Conservation (phyloP, 2,329 filamentous ascomycete species). For the Penicillium psychrosexuale region DNA sequence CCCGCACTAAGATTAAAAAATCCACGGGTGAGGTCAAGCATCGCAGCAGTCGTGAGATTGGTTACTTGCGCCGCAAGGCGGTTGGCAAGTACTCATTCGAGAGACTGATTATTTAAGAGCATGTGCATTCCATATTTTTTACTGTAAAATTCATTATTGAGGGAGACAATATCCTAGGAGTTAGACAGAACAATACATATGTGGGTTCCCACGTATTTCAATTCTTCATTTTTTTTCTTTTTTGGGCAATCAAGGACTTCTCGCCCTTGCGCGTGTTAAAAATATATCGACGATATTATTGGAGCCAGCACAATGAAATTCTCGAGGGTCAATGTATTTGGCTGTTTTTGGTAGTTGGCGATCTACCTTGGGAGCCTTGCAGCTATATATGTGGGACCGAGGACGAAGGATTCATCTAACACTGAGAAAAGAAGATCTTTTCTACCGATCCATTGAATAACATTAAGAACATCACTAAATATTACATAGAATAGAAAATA, state of each 20-base stretch:
- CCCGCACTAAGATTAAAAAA: conserved; percentile 52
- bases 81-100: conserved; percentile 82
- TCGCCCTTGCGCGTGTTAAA: neutral
- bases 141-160: conserved; percentile 18
- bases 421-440: neutral
- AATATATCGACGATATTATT: neutral
- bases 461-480: neutral
- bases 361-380: conserved; percentile 1
- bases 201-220: neutral
- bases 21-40: conserved; percentile 67
- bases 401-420: too few species aligned
- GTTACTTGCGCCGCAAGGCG: conserved; percentile 72
- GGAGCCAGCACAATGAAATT: too few species aligned
- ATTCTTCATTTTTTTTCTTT: neutral
- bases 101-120: conserved; percentile 61
- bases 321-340: neutral
- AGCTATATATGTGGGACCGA: conserved; percentile 6
- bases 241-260: neutral
- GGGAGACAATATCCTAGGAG: conserved; percentile 21
- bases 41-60: conserved; percentile 69
- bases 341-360: neutral
- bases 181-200: conserved; percentile 14
- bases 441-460: neutral
- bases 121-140: conserved; percentile 26
- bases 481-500: neutral